Evolutionary conservation across 805 yeast genomes (phyloP).

Genomic region (Huiozyma sinensis): DNA sequence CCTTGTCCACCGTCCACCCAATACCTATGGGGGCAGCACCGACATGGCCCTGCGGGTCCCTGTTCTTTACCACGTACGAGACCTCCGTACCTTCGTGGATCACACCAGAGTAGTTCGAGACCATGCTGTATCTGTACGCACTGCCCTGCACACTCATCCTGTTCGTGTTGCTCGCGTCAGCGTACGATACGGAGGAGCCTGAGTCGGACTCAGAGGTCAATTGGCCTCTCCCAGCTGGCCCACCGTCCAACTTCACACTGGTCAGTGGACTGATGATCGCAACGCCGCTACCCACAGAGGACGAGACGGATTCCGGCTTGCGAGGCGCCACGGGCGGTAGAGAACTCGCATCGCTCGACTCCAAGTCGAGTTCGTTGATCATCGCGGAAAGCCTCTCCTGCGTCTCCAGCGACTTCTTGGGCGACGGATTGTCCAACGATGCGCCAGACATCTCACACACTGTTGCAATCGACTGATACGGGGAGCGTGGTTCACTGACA

Average conservation of each 20-base stretch:
- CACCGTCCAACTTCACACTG: neutral
- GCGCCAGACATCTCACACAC: no score
- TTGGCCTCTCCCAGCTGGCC: constrained; percentile 5
- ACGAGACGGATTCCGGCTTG: neutral
- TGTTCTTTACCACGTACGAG: constrained; percentile 19
- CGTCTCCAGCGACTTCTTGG: constrained; percentile 2
- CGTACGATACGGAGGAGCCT: neutral
- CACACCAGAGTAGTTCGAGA: constrained; percentile 25
- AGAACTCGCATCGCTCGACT: neutral
- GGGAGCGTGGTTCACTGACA: no score
- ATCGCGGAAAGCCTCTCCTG: constrained; percentile 3
- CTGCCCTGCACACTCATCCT: neutral
- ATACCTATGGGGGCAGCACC: neutral
- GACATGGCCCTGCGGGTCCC: neutral
- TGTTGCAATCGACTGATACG: no score
- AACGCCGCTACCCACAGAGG: neutral
- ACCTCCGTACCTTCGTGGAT: constrained; percentile 26
- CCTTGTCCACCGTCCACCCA: neutral
- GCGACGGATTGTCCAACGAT: neutral
- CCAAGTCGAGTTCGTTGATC: constrained; percentile 1
- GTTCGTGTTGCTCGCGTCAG: neutral
- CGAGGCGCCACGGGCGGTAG: neutral
- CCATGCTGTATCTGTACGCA: constrained; percentile 14
- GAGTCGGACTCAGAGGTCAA: neutral
- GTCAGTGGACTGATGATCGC: neutral